Conservation (phyloP, 352 stramenopile genomes). For the Globisporangium recalcitrans region DNA sequence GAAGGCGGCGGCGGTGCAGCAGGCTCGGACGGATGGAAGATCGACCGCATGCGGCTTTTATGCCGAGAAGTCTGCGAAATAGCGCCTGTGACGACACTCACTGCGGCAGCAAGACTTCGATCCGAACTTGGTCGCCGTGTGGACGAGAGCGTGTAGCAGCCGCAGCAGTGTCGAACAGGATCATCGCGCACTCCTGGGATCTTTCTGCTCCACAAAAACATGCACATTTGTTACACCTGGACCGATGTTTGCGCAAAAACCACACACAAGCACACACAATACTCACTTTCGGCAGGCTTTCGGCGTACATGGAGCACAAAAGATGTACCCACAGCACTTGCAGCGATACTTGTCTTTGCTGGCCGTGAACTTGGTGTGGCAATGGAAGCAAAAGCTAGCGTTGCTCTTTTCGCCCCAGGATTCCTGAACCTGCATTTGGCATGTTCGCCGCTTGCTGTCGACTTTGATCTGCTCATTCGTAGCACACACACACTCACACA, state of each 20-base stretch:
- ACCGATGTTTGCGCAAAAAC: not conserved
- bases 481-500: not conserved
- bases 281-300: slow-evolving; percentile 65
- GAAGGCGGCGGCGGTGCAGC: slow-evolving; percentile 14
- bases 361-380: slow-evolving; percentile 42
- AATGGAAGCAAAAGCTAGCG: slow-evolving; percentile 72
- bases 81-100: slow-evolving; percentile 16
- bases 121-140: slow-evolving; percentile 59
- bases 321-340: slow-evolving; percentile 82
- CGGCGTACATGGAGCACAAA: slow-evolving; percentile 71
- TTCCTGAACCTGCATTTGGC: slow-evolving; percentile 69
- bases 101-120: slow-evolving; percentile 28
- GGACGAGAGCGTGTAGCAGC: slow-evolving; percentile 74
- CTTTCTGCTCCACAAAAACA: slow-evolving; percentile 32
- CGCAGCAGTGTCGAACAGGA: slow-evolving; percentile 63
- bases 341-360: slow-evolving; percentile 74
- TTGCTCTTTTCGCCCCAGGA: slow-evolving; percentile 74
- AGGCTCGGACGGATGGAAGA: slow-evolving; percentile 46
- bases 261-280: not conserved
- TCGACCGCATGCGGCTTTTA: slow-evolving; percentile 51
- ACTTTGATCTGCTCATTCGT: slow-evolving; percentile 40
- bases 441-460: slow-evolving; percentile 50
- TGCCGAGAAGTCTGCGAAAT: slow-evolving; percentile 26
- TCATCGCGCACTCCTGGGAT: slow-evolving; percentile 52
- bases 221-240: not conserved